A percentile compares a stretch with the other conserved stretches of the same genome.
Evolutionary conservation across 2,329 filamentous ascomycete genomes (phyloP).

Genomic region (Nakataea oryzae): DNA sequence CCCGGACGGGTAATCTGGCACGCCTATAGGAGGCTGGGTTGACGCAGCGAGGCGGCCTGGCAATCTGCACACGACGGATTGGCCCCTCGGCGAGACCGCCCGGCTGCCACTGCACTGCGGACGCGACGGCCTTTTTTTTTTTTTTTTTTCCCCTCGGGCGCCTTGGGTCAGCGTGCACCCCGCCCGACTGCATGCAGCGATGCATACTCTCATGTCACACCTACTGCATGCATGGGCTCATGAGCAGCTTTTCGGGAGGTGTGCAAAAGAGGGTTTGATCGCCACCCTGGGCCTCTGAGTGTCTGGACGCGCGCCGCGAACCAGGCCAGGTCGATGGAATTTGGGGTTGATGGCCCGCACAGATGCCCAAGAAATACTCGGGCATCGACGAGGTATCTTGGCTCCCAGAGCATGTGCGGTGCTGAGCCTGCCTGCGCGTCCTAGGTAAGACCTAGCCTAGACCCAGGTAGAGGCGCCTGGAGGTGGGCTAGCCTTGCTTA

Average conservation of each 20-base stretch:
- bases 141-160: no score
- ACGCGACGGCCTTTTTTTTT: background rate
- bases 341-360: background rate
- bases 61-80: background rate
- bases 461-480: no score
- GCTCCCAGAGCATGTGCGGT: no score
- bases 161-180: background rate
- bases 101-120: no score
- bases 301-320: no score
- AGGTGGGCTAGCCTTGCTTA: no score
- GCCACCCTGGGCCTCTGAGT: no score
- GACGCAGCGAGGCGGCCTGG: background rate
- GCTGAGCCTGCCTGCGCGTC: no score
- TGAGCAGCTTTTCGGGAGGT: background rate
- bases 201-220: background rate
- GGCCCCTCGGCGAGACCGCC: background rate
- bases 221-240: background rate
- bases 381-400: no score
- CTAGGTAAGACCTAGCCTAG: no score
- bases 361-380: no score
- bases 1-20: background rate
- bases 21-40: background rate
- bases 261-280: background rate
- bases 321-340: background rate
- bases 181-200: background rate